phyloP scores from a whole-genome alignment of 1,284 basidiomycete genomes.

The Papiliotrema fonsecae region DNA sequence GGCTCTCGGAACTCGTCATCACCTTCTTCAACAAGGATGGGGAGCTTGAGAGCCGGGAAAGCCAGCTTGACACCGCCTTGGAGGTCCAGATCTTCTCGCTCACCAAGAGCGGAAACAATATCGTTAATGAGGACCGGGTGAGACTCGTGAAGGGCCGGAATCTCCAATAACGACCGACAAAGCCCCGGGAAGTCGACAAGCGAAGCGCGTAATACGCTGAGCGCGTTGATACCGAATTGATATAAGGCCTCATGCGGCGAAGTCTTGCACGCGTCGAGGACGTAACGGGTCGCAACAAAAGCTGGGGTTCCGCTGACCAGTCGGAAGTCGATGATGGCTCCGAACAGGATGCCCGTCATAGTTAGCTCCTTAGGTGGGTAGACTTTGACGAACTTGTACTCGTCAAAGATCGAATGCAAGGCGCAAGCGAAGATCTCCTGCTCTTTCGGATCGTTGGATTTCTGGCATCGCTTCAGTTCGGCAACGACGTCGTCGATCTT shows the following conservation, averaged over 20 bases:
- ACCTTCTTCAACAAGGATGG: conserved; percentile 49
- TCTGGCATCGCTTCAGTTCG: conserved; percentile 79
- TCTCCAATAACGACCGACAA: conserved; percentile 80
- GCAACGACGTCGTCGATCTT: conserved; percentile 90
- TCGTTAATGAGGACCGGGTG: conserved; percentile 77
- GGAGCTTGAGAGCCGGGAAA: conserved; percentile 48
- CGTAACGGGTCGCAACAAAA: conserved; percentile 94
- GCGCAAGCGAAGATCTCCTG: conserved; percentile 98
- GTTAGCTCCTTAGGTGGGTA: conserved; percentile 91
- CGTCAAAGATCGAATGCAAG: conserved; percentile 98
- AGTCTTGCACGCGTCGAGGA: conserved; percentile 87
- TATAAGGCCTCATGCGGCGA: conserved; percentile 81
- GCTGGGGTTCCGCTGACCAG: conserved; percentile 93
- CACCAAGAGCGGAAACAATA: conserved; percentile 64
- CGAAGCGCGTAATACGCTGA: conserved; percentile 80
- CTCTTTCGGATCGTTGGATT: conserved; percentile 75
- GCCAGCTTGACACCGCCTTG: conserved; percentile 52
- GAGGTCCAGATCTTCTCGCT: conserved; percentile 45
- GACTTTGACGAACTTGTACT: conserved; percentile 98
- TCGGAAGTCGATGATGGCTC: conserved; percentile 89
- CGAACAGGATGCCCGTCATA: conserved; percentile 95
- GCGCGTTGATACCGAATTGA: conserved; percentile 90
- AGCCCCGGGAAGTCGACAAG: conserved; percentile 91
- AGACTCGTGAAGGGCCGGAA: conserved; percentile 79
- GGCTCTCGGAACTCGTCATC: conserved; percentile 62